These are phyloP conservation scores for Suillus fuscotomentosus DNA, from an alignment of 768 basidiomycete species.

Conservation along the genomic window DNA sequence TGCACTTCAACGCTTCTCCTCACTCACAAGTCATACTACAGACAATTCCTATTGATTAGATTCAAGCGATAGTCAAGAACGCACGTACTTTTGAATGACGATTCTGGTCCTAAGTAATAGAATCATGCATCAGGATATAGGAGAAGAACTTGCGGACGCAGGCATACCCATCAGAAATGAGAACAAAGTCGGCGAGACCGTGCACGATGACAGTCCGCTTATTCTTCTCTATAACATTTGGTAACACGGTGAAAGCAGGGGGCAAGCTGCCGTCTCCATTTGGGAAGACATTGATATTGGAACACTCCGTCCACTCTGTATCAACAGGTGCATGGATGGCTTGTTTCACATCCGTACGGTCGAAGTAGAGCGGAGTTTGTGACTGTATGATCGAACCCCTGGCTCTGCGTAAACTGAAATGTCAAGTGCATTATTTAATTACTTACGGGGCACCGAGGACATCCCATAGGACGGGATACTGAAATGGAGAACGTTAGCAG, in stretches of 20 bases:
- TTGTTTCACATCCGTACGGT: constrained; percentile 57
- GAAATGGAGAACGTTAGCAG: not conserved
- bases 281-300: constrained; percentile 58
- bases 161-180: constrained; percentile 68
- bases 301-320: constrained; percentile 64
- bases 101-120: constrained; percentile 43
- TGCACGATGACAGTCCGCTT: constrained; percentile 67
- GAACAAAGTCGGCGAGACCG: constrained; percentile 69
- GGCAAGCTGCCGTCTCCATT: constrained; percentile 60
- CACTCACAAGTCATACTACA: constrained; percentile 44
- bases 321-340: constrained; percentile 69
- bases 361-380: constrained; percentile 70
- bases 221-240: constrained; percentile 76
- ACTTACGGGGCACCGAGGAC: constrained; percentile 79
- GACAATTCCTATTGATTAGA: not conserved
- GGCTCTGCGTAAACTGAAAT: constrained; percentile 1
- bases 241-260: constrained; percentile 62
- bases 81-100: constrained; percentile 56
- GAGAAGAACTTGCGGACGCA: not conserved
- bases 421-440: not conserved
- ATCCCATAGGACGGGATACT: constrained; percentile 72
- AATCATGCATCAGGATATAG: not conserved
- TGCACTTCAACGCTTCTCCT: not conserved
- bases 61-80: not conserved
- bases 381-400: constrained; percentile 56